A percentile compares a stretch with the other conserved stretches of the same genome.
These are phyloP conservation scores for Chenopodium album DNA, from an alignment of 148 eudicot species.

Conservation along the genomic window DNA sequence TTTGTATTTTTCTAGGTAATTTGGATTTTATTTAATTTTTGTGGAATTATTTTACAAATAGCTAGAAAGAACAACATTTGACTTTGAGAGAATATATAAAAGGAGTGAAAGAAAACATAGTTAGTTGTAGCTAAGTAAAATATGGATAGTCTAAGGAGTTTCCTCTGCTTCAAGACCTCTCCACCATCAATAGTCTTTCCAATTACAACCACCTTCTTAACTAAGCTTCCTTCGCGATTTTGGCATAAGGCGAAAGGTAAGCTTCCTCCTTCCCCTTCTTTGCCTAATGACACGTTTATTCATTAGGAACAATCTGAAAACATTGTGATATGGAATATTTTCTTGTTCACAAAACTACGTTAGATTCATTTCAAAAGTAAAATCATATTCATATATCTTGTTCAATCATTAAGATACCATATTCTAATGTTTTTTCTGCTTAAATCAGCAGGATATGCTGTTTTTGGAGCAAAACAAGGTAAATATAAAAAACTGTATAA, in stretches of 20 bases:
- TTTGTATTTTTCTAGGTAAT: conserved; percentile 6
- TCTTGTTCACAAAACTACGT: neutral
- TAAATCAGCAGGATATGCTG: conserved; percentile 17
- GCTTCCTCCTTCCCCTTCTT: neutral
- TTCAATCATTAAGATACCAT: neutral
- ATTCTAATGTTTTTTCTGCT: neutral
- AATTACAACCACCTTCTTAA: conserved; percentile 20
- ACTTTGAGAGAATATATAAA: conserved; percentile 28
- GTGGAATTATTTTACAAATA: neutral
- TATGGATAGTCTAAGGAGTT: conserved; percentile 31
- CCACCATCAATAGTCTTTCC: conserved; percentile 26
- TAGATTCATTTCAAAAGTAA: neutral
- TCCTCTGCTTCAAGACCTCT: conserved; percentile 29
- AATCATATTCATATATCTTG: neutral
- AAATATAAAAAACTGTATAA: neutral
- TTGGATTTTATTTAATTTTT: neutral
- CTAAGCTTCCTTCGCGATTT: conserved; percentile 27
- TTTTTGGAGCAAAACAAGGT: conserved; percentile 18
- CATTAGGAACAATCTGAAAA: neutral
- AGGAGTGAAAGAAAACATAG: conserved; percentile 10
- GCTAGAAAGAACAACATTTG: conserved; percentile 17
- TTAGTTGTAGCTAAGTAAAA: neutral
- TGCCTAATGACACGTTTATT: neutral
- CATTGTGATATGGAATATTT: neutral
- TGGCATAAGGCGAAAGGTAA: conserved; percentile 31